Conservation (phyloP, 2,329 filamentous ascomycete genomes). For the Fusarium sp. region DNA sequence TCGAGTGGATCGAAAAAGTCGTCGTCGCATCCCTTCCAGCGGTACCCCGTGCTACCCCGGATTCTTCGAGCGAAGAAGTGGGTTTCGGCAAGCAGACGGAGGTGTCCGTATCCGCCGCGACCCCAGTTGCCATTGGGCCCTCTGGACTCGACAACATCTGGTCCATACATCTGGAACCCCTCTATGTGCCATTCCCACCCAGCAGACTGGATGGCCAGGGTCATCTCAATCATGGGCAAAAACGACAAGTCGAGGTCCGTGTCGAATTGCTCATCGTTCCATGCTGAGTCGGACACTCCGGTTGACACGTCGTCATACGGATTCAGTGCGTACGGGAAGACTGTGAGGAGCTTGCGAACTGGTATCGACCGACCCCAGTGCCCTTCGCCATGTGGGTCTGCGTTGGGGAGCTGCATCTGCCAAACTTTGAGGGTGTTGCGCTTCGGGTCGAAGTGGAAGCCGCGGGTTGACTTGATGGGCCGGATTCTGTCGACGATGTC, state of each 20-base stretch:
- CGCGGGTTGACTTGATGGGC: background rate
- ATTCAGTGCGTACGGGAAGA: background rate
- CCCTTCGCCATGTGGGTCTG: background rate
- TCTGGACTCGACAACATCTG: background rate
- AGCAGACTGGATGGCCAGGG: background rate
- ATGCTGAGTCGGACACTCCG: background rate
- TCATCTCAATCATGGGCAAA: background rate
- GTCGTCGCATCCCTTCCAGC: background rate
- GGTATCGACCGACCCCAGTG: background rate
- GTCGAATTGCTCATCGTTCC: background rate
- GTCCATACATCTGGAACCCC: constrained; percentile 1
- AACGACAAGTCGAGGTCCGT: background rate
- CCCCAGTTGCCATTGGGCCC: background rate
- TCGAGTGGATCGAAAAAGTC: background rate
- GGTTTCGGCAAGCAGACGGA: background rate
- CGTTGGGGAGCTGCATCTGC: background rate
- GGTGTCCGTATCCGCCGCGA: background rate
- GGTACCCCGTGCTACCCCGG: background rate
- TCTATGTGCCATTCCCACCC: background rate
- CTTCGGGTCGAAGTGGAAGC: background rate
- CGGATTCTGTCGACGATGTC: background rate
- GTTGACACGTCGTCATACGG: background rate
- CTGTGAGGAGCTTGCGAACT: background rate
- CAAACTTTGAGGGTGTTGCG: background rate
- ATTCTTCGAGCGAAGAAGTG: background rate